Percentiles rank a stretch among this genome's conserved stretches.
These are phyloP conservation scores for Aspergillus persii DNA, from an alignment of 2,329 filamentous ascomycete genomes.

Conservation along the genomic window DNA sequence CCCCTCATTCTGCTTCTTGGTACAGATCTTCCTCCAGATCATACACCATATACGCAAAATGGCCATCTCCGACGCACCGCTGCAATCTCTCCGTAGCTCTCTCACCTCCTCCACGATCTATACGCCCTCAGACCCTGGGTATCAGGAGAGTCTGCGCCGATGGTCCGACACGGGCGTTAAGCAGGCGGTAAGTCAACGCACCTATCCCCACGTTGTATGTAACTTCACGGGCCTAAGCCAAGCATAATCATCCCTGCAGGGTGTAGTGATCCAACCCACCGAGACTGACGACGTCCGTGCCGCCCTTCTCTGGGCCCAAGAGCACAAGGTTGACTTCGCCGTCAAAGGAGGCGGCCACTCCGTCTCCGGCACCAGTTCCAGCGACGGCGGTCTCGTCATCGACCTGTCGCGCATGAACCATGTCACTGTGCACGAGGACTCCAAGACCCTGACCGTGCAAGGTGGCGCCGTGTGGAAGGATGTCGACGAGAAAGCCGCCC, in stretches of 20 bases:
- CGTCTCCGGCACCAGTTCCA: conserved; percentile 54
- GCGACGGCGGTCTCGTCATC: conserved; percentile 56
- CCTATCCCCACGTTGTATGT: neutral
- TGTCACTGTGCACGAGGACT: conserved; percentile 49
- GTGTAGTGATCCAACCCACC: conserved; percentile 46
- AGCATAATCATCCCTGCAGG: conserved; percentile 27
- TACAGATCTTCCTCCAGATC: neutral
- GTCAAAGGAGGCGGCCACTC: conserved; percentile 44
- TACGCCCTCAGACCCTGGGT: conserved; percentile 23
- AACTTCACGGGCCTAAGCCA: neutral
- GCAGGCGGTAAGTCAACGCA: conserved; percentile 22
- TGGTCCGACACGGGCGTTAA: conserved; percentile 34
- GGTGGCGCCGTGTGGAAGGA: conserved; percentile 58
- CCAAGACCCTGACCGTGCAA: conserved; percentile 49
- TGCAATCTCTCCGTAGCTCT: conserved; percentile 7
- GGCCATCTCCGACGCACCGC: conserved; percentile 6
- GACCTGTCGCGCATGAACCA: conserved; percentile 54
- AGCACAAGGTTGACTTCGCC: conserved; percentile 27
- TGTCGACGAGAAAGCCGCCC: conserved; percentile 53
- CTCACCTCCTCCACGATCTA: conserved; percentile 17
- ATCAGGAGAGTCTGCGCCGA: conserved; percentile 22
- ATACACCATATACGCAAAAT: neutral
- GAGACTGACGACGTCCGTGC: conserved; percentile 42
- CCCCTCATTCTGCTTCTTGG: neutral
- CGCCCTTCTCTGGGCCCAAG: conserved; percentile 46